Conservation (phyloP, 352 stramenopile genomes). For the Globisporangium cystogenes region DNA sequence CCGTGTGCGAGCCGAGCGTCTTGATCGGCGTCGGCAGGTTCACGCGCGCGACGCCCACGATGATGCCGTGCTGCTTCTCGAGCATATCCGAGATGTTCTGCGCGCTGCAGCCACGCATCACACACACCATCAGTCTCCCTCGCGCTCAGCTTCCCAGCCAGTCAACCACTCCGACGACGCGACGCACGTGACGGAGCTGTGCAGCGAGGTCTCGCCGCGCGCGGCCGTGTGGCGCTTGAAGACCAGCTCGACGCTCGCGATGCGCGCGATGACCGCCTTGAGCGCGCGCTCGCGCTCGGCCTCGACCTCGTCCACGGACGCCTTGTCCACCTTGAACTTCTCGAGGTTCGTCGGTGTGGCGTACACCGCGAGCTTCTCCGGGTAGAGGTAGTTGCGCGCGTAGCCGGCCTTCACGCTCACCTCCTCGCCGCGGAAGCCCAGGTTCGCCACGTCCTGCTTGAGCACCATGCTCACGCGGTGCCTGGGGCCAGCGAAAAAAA, state of each 20-base stretch:
- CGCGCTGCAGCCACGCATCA: slow-evolving; percentile 26
- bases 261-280: slow-evolving; percentile 52
- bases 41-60: slow-evolving; percentile 75
- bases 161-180: too few species aligned
- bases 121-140: too few species aligned
- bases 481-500: too few species aligned
- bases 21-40: slow-evolving; percentile 70
- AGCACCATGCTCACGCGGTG: slow-evolving; percentile 84
- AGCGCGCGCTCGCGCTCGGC: slow-evolving; percentile 20
- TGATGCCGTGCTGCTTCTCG: slow-evolving; percentile 77
- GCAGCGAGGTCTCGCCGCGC: slow-evolving; percentile 52
- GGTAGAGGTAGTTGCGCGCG: slow-evolving; percentile 93
- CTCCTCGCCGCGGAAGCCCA: slow-evolving; percentile 89
- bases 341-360: slow-evolving; percentile 88
- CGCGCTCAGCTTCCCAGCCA: too few species aligned
- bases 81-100: slow-evolving; percentile 85
- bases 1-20: slow-evolving; percentile 68
- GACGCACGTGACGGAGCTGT: slow-evolving; percentile 59
- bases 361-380: slow-evolving; percentile 92
- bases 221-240: slow-evolving; percentile 78
- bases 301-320: slow-evolving; percentile 16
- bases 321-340: slow-evolving; percentile 70
- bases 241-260: slow-evolving; percentile 54
- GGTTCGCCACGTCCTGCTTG: slow-evolving; percentile 77
- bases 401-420: slow-evolving; percentile 92